phyloP scores from a whole-genome alignment of 2,329 filamentous ascomycete species.

The Neofusicoccum sp. region DNA sequence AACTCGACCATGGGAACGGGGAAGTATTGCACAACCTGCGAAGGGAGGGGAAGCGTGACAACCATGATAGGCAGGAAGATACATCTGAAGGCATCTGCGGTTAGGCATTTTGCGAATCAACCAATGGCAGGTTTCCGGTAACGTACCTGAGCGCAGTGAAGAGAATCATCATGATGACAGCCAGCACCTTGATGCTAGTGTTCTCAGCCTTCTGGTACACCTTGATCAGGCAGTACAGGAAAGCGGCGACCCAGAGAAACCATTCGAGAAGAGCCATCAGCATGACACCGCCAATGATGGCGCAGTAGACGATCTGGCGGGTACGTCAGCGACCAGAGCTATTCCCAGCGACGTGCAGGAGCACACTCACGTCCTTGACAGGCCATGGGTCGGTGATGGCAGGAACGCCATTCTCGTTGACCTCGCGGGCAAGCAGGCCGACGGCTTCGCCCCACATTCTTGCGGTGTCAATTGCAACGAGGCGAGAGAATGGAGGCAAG shows the following conservation, averaged over 20 bases:
- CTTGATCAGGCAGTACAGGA: conserved; percentile 85
- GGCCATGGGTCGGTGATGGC: conserved; percentile 39
- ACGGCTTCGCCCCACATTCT: conserved; percentile 11
- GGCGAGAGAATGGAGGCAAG: neutral
- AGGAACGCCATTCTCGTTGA: conserved; percentile 28
- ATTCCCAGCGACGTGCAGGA: neutral
- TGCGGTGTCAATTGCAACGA: neutral
- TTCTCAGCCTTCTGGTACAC: conserved; percentile 87
- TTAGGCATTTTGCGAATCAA: conserved; percentile 26
- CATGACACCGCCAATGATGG: conserved; percentile 76
- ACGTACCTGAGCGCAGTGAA: conserved; percentile 51
- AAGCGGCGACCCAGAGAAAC: conserved; percentile 92
- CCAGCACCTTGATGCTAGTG: conserved; percentile 75
- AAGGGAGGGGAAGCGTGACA: conserved; percentile 82
- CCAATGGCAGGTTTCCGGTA: neutral
- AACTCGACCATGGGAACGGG: conserved; percentile 65
- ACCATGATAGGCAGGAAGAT: conserved; percentile 94
- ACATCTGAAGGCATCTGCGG: conserved; percentile 48
- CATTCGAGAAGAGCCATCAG: conserved; percentile 84
- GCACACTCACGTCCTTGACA: conserved; percentile 39
- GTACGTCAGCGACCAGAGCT: conserved; percentile 53
- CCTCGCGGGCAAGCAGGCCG: conserved; percentile 22
- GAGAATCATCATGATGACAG: conserved; percentile 69
- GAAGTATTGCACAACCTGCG: conserved; percentile 69
- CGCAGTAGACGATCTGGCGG: conserved; percentile 11